phyloP scores from a whole-genome alignment of 2,329 filamentous ascomycete genomes.

The Didymella arachidicola region DNA sequence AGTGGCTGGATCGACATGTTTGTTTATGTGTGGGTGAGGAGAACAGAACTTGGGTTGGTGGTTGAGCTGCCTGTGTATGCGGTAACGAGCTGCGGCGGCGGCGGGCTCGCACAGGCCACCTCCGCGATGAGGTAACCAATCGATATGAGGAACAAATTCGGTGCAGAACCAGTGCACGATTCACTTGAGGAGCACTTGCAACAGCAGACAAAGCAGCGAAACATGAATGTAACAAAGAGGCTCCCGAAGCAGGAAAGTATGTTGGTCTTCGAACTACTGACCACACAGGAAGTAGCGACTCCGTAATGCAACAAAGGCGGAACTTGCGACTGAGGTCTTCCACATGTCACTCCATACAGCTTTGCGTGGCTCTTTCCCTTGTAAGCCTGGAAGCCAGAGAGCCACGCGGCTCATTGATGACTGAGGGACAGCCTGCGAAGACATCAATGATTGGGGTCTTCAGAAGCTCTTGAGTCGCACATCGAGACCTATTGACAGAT shows the following conservation, averaged over 20 bases:
- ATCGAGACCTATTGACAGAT: neutral
- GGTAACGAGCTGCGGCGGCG: constrained; percentile 11
- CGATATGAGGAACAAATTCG: constrained; percentile 10
- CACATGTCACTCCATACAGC: neutral
- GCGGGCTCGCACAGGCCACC: constrained; percentile 7
- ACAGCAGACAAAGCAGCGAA: neutral
- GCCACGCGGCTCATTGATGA: neutral
- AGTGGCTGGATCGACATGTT: constrained; percentile 83
- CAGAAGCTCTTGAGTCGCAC: neutral
- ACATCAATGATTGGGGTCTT: neutral
- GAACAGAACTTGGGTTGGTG: constrained; percentile 26
- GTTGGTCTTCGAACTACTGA: neutral
- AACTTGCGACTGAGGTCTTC: neutral
- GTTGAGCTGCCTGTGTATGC: constrained; percentile 29
- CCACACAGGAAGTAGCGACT: neutral
- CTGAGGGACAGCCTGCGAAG: neutral
- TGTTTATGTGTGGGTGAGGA: constrained; percentile 23
- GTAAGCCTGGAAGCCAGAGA: neutral
- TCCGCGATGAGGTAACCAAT: constrained; percentile 12
- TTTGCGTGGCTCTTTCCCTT: neutral
- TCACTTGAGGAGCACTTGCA: neutral
- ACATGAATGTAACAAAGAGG: neutral
- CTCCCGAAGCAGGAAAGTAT: neutral
- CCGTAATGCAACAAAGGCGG: neutral
- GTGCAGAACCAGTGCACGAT: constrained; percentile 5